Evolutionary conservation across 2,329 filamentous ascomycete genomes (phyloP), one percentile per base, ranked within the genome.

Genomic region (Pseudogymnoascus pannorum): DNA sequence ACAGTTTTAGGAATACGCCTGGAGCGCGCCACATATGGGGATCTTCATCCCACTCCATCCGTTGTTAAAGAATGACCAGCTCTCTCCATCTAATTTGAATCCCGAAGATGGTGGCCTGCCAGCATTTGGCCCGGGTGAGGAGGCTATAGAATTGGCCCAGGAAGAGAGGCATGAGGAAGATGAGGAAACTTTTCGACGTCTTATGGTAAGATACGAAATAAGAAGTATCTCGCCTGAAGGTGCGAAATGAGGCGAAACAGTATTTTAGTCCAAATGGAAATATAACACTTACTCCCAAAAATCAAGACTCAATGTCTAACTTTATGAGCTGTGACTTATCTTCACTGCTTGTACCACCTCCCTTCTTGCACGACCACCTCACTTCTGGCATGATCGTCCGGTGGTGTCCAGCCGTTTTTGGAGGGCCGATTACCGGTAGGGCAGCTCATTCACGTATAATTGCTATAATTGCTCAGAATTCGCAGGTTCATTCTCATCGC

Each of bases 11-110:
- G n/a, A 42, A 42, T 42, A 42, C 24, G 36, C 54, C 18, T 62
- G 33, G 58, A 58, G 31, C 42, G 31, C 57, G 14, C 61, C 48
- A 16, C 35, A 64, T 42, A 40, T 64, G 20, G 22, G 59, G 54
- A 59, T 64, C 40, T 64, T 63, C 36, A 60, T 63, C 57, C 58
- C 54, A 35, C 61, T 64, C 61, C 57, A 64, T 63, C 63, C 59
- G 16, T 48, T 64, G 38, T 42, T 42, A 4, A 42, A 42, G 16
- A 42, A 42, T 42, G 38, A 22, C 5, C 38, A 18, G 7, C 38
- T 42, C 38, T 20, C 8, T 42, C 38, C 38, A 42, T 42, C 38
- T 9, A 42, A 42, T 42, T 12, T 6, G n/a, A 12, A 42, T 42
- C 8, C 9, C 2, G n/a, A 42, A 22, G 38, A 9, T 22, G 8